These are phyloP conservation scores for Rhexocercosporidium sp. DNA, from an alignment of 2,329 filamentous ascomycete species.

Conservation along the genomic window DNA sequence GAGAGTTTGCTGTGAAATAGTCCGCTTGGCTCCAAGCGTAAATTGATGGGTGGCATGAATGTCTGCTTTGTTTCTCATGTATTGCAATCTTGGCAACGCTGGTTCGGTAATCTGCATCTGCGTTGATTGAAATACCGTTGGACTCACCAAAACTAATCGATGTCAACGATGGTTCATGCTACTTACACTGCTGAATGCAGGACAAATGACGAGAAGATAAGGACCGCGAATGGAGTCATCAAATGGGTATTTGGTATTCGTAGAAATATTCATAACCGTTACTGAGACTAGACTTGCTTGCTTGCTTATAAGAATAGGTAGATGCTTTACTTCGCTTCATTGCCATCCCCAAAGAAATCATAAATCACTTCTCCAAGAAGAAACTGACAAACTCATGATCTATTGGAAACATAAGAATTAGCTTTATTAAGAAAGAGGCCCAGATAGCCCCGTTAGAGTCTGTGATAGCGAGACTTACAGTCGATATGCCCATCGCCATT, in stretches of 20 bases:
- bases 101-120: neutral
- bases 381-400: slow-evolving; percentile 26
- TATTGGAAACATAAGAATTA: neutral
- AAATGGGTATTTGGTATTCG: slow-evolving; percentile 9
- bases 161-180: neutral
- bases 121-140: neutral
- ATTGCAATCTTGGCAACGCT: neutral
- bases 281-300: neutral
- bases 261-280: neutral
- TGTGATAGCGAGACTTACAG: slow-evolving; percentile 51
- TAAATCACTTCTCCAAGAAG: slow-evolving; percentile 15
- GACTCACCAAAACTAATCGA: neutral
- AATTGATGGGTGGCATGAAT: too few species aligned
- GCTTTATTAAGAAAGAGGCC: neutral
- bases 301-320: neutral
- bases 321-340: neutral
- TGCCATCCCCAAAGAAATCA: neutral
- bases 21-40: neutral
- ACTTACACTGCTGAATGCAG: neutral
- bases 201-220: neutral
- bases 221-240: neutral
- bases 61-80: neutral
- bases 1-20: neutral
- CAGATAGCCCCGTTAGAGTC: neutral
- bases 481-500: slow-evolving; percentile 69